Base-by-base conservation (phyloP, 768 basidiomycete genomes). In the Collybiopsis luxurians region DNA sequence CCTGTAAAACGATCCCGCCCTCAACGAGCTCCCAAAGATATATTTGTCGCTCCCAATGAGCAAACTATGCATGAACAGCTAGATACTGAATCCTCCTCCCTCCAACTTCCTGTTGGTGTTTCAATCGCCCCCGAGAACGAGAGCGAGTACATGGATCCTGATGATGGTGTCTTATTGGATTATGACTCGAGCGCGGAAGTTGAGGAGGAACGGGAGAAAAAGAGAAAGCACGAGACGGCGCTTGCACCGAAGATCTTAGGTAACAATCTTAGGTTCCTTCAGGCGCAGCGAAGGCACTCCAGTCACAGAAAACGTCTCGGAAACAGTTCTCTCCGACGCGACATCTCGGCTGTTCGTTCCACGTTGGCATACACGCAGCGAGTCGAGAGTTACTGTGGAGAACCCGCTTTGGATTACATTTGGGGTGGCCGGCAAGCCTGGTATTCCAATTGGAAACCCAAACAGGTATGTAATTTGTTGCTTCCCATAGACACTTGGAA, bases 81-180 rank as follows among this genome's bases (percentile, higher is more conserved):
- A n/a, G 50, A 39, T 17, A 34, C 38, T 15, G 50, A 51, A 24
- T 15, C 36, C 23, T 17, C n/a, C 23, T 26, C 24, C 1, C 12
- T 51, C 3, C 50, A 39, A 13, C 50, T 51, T 27, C 50, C 50
- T 6, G 34, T n/a, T 7, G 50, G 50, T 23, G 31, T 51, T 13
- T 51, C 50, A 9, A n/a, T 51, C 15, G 50, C 50, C 24, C 38
- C 50, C 13, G 50, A 39, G 26, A 51, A 51, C 24, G 50, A 36
- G 15, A 51, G 50, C 24, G 50, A 51, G 24, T 51, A 39, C 23
- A 2, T 39, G 50, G 50, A 51, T 24, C 36, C 36, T 23, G 23
- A 51, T 15, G 36, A 38, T 24, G 50, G 24, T 4, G 4, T 51
- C 17, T 24, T 40, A 2, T 34, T 51, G 11, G 50, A 51, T n/a